Evolutionary conservation across 805 yeast species (phyloP).

Genomic region (Wickerhamiella australiensis): DNA sequence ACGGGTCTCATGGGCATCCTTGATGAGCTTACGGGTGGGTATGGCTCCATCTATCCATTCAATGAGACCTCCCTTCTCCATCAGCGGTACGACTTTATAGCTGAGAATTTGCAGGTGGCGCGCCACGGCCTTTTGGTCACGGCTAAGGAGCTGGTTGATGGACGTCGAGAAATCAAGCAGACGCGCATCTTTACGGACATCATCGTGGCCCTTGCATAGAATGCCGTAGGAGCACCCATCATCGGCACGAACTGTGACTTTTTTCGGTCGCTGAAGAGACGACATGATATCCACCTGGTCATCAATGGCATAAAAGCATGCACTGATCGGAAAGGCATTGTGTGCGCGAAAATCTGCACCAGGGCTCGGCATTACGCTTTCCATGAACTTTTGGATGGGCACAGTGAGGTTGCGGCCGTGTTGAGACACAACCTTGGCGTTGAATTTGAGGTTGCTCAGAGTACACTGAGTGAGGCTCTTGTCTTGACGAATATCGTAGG

Average conservation of each 20-base stretch:
- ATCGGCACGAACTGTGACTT: slow-evolving; percentile 61
- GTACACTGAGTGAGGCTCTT: background rate
- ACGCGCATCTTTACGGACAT: slow-evolving; percentile 88
- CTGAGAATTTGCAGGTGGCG: slow-evolving; percentile 61
- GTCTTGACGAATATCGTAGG: slow-evolving; percentile 4
- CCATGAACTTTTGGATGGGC: slow-evolving; percentile 22
- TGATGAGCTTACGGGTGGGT: slow-evolving; percentile 55
- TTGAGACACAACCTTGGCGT: background rate
- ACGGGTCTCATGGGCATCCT: slow-evolving; percentile 33
- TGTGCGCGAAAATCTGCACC: slow-evolving; percentile 10
- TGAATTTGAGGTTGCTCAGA: background rate
- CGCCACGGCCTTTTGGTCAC: slow-evolving; percentile 59
- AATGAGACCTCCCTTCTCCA: slow-evolving; percentile 78
- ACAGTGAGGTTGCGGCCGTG: slow-evolving; percentile 18
- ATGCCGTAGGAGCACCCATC: slow-evolving; percentile 64
- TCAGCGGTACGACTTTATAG: slow-evolving; percentile 79
- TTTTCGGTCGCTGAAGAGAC: slow-evolving; percentile 81
- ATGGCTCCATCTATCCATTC: slow-evolving; percentile 75
- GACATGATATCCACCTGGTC: slow-evolving; percentile 56
- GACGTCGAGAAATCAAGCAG: slow-evolving; percentile 84
- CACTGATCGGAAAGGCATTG: slow-evolving; percentile 14
- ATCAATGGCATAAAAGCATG: slow-evolving; percentile 47
- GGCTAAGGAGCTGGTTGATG: slow-evolving; percentile 58
- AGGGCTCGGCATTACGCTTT: slow-evolving; percentile 14
- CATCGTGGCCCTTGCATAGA: slow-evolving; percentile 78